These are phyloP conservation scores for Ogataea thermomethanolica DNA, from an alignment of 805 yeast species.

Conservation along the genomic window DNA sequence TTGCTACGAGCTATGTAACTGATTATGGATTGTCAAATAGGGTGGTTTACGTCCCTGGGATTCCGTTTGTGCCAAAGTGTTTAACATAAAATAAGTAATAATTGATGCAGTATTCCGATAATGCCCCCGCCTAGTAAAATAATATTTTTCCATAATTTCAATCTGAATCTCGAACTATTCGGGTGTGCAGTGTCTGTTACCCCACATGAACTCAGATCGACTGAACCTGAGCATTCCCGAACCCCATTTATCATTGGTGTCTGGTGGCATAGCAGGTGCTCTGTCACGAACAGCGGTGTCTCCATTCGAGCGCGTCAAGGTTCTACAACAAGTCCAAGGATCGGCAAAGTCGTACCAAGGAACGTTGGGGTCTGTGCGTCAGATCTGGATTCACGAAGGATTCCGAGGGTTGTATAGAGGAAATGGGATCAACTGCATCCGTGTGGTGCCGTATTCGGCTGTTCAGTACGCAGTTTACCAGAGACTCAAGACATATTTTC, in stretches of 20 bases:
- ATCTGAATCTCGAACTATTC: too few species aligned
- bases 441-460: constrained; percentile 92
- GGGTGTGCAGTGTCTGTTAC: too few species aligned
- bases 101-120: too few species aligned
- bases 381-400: constrained; percentile 91
- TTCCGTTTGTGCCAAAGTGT: too few species aligned
- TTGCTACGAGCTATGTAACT: too few species aligned
- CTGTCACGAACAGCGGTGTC: constrained; percentile 87
- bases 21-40: too few species aligned
- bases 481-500: constrained; percentile 43
- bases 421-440: constrained; percentile 81
- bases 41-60: too few species aligned
- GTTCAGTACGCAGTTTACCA: constrained; percentile 90
- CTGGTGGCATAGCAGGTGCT: constrained; percentile 81
- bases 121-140: too few species aligned
- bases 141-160: too few species aligned
- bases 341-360: constrained; percentile 46
- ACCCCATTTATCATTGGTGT: constrained; percentile 57
- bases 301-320: constrained; percentile 93
- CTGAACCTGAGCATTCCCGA: constrained; percentile 32
- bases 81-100: too few species aligned
- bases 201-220: background rate
- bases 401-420: constrained; percentile 86
- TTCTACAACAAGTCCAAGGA: constrained; percentile 85
- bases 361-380: constrained; percentile 64